phyloP scores from a whole-genome alignment of 257 asterid species.

The Nicotiana obtusifolia region DNA sequence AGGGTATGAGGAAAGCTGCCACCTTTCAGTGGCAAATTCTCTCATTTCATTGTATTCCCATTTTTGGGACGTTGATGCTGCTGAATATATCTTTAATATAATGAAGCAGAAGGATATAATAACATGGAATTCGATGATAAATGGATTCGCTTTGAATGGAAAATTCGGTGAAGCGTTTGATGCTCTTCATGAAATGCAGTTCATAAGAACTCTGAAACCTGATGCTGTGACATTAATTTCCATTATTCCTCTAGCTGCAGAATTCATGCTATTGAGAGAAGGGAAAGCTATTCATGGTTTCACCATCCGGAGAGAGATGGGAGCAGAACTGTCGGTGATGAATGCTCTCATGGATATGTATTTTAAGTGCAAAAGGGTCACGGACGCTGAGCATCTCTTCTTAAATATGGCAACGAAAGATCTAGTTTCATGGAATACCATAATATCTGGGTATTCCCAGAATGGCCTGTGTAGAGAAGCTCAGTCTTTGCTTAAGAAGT shows the following conservation, averaged over 20 bases:
- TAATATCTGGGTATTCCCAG: constrained; percentile 58
- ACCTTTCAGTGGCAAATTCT: constrained; percentile 48
- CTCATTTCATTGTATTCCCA: constrained; percentile 59
- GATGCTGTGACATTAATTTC: constrained; percentile 50
- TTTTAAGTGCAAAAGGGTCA: constrained; percentile 29
- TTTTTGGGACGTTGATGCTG: constrained; percentile 29
- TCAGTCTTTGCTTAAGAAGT: constrained; percentile 42
- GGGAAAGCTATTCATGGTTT: constrained; percentile 63
- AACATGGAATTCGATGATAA: constrained; percentile 71
- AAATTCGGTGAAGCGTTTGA: constrained; percentile 31
- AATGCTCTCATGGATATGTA: constrained; percentile 62
- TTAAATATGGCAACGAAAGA: constrained; percentile 41
- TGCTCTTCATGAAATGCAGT: constrained; percentile 49
- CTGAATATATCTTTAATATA: constrained; percentile 31
- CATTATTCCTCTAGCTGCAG: constrained; percentile 44
- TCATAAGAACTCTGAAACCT: constrained; percentile 29
- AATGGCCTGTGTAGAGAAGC: constrained; percentile 42
- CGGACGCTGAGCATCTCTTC: constrained; percentile 42
- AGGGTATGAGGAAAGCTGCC: constrained; percentile 32
- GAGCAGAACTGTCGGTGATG: constrained; percentile 27
- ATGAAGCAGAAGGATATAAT: constrained; percentile 41
- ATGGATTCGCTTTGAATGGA: constrained; percentile 38
- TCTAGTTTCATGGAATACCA: constrained; percentile 60
- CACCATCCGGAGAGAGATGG: constrained; percentile 44
- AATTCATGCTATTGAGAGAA: constrained; percentile 35